A percentile compares a stretch with the other conserved stretches of the same genome.
phyloP scores from a whole-genome alignment of 2,329 filamentous ascomycete species.

The Tolypocladium paradoxum region DNA sequence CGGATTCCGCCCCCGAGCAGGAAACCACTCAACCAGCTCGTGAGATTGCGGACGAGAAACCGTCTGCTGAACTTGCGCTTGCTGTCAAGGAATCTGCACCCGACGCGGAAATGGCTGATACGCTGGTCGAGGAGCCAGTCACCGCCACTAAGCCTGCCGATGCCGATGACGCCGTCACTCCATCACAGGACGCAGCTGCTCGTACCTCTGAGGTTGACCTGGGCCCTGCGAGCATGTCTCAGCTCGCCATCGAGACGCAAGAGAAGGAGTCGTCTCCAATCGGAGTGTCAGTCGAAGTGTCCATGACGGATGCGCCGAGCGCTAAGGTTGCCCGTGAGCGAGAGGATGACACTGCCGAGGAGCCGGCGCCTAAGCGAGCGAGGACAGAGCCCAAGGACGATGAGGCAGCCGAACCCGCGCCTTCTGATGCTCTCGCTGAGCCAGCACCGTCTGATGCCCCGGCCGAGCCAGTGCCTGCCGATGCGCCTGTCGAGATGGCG shows the following conservation, averaged over 20 bases:
- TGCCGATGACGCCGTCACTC: slow-evolving; percentile 4
- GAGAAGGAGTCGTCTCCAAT: slow-evolving; percentile 16
- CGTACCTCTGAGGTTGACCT: slow-evolving; percentile 23
- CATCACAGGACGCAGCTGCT: slow-evolving; percentile 10
- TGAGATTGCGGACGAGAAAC: not conserved
- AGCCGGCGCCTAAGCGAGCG: slow-evolving; percentile 70
- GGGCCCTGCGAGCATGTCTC: slow-evolving; percentile 25
- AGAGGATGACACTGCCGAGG: slow-evolving; percentile 56
- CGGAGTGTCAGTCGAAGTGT: slow-evolving; percentile 28
- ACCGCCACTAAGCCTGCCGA: slow-evolving; percentile 9
- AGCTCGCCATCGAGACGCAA: slow-evolving; percentile 26
- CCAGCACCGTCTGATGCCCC: not conserved
- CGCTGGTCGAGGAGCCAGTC: slow-evolving; percentile 7
- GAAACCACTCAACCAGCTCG: slow-evolving; percentile 1
- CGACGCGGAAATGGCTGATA: slow-evolving; percentile 17
- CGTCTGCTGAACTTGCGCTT: not conserved
- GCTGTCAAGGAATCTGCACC: slow-evolving; percentile 1
- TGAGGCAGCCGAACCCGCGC: slow-evolving; percentile 11
- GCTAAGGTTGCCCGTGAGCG: slow-evolving; percentile 63
- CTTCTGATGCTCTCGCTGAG: slow-evolving; percentile 8
- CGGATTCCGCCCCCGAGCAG: slow-evolving; percentile 7
- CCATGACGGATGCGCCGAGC: slow-evolving; percentile 44
- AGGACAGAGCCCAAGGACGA: slow-evolving; percentile 53
- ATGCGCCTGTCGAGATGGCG: slow-evolving; percentile 5
- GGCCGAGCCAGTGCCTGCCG: slow-evolving; percentile 7